Base-by-base conservation (phyloP, 2,329 filamentous ascomycete species). In the Phyllosticta citribraziliensis region DNA sequence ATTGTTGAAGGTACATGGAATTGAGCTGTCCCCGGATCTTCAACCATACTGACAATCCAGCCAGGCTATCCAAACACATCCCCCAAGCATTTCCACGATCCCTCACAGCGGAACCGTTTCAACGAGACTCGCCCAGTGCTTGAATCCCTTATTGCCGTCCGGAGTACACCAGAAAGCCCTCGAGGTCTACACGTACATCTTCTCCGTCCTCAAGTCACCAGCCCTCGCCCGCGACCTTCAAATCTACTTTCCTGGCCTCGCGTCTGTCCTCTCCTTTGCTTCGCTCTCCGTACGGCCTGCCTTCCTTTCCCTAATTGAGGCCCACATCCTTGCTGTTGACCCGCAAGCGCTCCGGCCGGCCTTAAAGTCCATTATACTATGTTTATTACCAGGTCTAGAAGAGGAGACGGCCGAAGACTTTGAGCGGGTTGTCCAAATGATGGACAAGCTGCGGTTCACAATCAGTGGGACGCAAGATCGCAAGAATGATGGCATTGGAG, bases 341-440 rank as follows among this genome's bases (percentile, higher is more conserved):
- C 79, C 86, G 33, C 79, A 81, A 62, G 83, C 88, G 6, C 79
- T 99, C 54, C 84, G 93, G 17, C 91, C 94, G 3, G 91, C 93
- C 1, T 82, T 97, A 75, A 97, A 96, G 73, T 88, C 92, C 8
- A 84, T 97, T 14, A 86, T 97, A 63, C 78, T 99, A 20, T 88
- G 90, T n/a, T 79, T 99, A 30, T 78, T 99, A 2, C 94, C 94
- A 0, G 94, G 92, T 0, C 76, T 99, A 2, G 94, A 99, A 73
- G 94, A 99, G 66, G 94, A 97, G 72, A 95, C 91, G 9, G 95
- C 92, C 66, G 94, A 99, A 71, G 95, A 99, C 71, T 99, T 97
- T 72, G 93, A 97, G 64, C 84, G 89, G 59, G 95, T 92, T 1
- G 73, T 96, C 61, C 84, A 82, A 62, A 84, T 96, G 10, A 72